Conservation (phyloP, 1,284 basidiomycete species). For the Leccinum solheimii region DNA sequence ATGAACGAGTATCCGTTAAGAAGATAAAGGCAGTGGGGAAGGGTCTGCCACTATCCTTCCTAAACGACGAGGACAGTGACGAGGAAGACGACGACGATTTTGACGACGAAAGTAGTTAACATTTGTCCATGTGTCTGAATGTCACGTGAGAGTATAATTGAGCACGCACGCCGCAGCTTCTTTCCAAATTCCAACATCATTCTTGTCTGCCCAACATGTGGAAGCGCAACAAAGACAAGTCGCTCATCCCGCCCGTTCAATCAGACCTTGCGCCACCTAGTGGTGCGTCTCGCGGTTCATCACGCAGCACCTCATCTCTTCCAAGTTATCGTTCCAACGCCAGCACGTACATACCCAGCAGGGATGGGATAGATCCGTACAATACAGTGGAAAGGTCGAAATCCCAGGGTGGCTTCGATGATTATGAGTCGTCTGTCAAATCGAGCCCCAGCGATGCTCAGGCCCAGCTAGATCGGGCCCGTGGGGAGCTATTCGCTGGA, state of each 20-base stretch:
- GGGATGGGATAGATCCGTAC: constrained; percentile 59
- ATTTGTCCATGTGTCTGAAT: background rate
- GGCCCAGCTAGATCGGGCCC: constrained; percentile 60
- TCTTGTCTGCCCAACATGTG: constrained; percentile 46
- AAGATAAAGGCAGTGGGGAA: constrained; percentile 71
- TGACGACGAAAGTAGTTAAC: constrained; percentile 1
- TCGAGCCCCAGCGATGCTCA: constrained; percentile 53
- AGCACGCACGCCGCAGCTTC: background rate
- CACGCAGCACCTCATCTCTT: constrained; percentile 40
- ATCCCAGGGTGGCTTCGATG: constrained; percentile 22
- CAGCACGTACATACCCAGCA: constrained; percentile 63
- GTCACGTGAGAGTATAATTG: constrained; percentile 20
- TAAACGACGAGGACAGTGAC: constrained; percentile 41
- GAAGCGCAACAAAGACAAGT: constrained; percentile 40
- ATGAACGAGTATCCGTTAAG: constrained; percentile 79
- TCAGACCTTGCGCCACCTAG: constrained; percentile 34
- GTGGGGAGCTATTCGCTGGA: constrained; percentile 75
- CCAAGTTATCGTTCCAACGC: constrained; percentile 55
- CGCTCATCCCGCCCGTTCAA: constrained; percentile 68
- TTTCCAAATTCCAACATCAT: constrained; percentile 3
- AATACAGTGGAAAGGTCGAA: constrained; percentile 31
- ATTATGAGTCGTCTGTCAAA: constrained; percentile 31
- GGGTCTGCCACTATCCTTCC: constrained; percentile 48
- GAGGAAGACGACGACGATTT: constrained; percentile 35
- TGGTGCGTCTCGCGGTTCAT: constrained; percentile 35